phyloP scores from a whole-genome alignment of 2,329 filamentous ascomycete genomes.

The Diaporthe sp. region DNA sequence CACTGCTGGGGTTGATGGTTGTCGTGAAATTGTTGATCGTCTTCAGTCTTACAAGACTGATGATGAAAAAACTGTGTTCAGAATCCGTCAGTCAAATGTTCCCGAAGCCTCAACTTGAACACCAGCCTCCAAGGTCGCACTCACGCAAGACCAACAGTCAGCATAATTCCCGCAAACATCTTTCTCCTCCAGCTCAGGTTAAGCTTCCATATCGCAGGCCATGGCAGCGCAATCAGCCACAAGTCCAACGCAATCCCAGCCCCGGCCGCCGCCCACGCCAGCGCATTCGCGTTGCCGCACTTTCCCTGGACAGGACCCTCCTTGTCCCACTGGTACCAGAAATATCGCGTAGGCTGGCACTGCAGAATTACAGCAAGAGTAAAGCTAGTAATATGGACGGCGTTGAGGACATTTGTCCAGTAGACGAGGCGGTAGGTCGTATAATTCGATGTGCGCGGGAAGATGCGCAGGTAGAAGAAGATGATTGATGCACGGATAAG shows the following conservation, averaged over 20 bases:
- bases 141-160: slow-evolving; percentile 49
- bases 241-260: slow-evolving; percentile 57
- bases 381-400: slow-evolving; percentile 44
- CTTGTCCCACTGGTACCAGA: slow-evolving; percentile 50
- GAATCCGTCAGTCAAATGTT: background rate
- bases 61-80: background rate
- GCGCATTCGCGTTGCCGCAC: slow-evolving; percentile 48
- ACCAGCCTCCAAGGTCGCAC: background rate
- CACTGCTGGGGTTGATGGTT: slow-evolving; percentile 4
- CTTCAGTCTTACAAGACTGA: slow-evolving; percentile 21
- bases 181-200: slow-evolving; percentile 56
- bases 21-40: background rate
- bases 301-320: slow-evolving; percentile 42
- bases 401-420: slow-evolving; percentile 46
- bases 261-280: slow-evolving; percentile 49
- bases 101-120: background rate
- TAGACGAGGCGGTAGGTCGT: slow-evolving; percentile 44
- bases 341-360: slow-evolving; percentile 47
- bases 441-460: slow-evolving; percentile 42
- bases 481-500: slow-evolving; percentile 53
- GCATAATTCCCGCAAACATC: slow-evolving; percentile 51
- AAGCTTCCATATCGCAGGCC: slow-evolving; percentile 53
- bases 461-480: slow-evolving; percentile 52
- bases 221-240: slow-evolving; percentile 53
- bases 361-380: slow-evolving; percentile 47